Evolutionary conservation across 1,284 basidiomycete genomes (phyloP).

Genomic region (Boletus nobilissimus): DNA sequence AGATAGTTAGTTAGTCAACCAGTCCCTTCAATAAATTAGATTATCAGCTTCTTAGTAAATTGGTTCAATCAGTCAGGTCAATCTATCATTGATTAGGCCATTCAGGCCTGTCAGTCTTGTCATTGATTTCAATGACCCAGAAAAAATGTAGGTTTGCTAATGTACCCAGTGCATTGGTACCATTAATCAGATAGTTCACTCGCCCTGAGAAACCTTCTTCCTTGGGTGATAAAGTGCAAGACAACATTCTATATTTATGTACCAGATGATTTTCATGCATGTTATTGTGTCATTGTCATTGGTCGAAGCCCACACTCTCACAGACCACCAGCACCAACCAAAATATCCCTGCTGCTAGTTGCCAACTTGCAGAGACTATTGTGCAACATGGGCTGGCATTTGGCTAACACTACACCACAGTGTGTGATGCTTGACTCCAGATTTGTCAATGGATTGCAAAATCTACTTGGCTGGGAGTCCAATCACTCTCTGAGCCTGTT

Average conservation of each 20-base stretch:
- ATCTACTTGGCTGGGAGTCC: constrained; percentile 29
- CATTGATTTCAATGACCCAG: no score
- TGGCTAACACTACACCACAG: constrained; percentile 44
- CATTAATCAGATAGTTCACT: constrained; percentile 22
- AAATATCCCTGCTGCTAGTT: constrained; percentile 16
- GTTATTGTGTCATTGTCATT: constrained; percentile 34
- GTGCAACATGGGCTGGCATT: constrained; percentile 26
- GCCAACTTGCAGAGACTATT: constrained; percentile 9
- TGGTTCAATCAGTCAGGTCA: no score
- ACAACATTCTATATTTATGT: constrained; percentile 36
- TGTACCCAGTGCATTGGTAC: no score
- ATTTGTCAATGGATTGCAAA: constrained; percentile 35
- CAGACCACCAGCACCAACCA: constrained; percentile 20
- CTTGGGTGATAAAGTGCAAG: constrained; percentile 24
- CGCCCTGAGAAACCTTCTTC: constrained; percentile 1
- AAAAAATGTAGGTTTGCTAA: no score
- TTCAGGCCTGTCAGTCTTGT: no score
- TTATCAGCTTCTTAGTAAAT: no score
- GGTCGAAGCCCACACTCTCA: constrained; percentile 35
- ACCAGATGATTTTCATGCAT: constrained; percentile 32
- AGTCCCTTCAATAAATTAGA: no score
- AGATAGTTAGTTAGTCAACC: no score
- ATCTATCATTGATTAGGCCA: no score
- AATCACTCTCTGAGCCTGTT: constrained; percentile 12
- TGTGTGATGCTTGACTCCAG: constrained; percentile 37